Evolutionary conservation across 78 protist genomes (phyloP).

Genomic region (Creolimax fragrantissima): DNA sequence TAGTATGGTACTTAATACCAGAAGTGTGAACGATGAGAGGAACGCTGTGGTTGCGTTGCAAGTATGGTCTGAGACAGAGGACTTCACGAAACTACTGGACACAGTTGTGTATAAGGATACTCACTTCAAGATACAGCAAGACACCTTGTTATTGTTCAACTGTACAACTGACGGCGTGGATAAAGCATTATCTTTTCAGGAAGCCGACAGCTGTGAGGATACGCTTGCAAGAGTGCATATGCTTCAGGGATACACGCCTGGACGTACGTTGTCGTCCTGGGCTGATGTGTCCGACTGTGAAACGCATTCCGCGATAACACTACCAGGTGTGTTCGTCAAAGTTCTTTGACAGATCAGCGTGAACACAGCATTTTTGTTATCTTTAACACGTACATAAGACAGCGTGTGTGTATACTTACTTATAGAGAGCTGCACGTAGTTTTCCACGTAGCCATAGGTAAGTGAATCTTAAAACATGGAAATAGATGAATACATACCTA

Average conservation of each 20-base stretch:
- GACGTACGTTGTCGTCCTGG: background rate
- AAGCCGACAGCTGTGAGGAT: background rate
- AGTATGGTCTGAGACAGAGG: background rate
- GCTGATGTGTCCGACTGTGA: background rate
- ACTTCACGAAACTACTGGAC: background rate
- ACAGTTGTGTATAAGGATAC: background rate
- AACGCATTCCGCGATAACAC: background rate
- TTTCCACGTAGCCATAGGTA: too few relatives aligned
- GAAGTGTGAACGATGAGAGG: background rate
- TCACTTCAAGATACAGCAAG: background rate
- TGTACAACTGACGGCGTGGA: background rate
- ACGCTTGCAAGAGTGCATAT: background rate
- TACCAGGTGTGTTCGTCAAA: background rate
- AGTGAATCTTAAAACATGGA: too few relatives aligned
- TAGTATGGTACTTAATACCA: background rate
- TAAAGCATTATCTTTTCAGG: background rate
- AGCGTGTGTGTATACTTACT: too few relatives aligned
- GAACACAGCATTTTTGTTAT: too few relatives aligned
- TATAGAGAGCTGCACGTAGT: too few relatives aligned
- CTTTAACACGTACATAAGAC: too few relatives aligned
- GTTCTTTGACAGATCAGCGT: too few relatives aligned
- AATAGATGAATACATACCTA: too few relatives aligned
- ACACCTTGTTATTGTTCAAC: background rate
- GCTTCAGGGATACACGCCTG: background rate
- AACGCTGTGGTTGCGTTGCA: background rate